Base-by-base conservation (phyloP, 352 stramenopile genomes). In the Elongisporangium undulatum region DNA sequence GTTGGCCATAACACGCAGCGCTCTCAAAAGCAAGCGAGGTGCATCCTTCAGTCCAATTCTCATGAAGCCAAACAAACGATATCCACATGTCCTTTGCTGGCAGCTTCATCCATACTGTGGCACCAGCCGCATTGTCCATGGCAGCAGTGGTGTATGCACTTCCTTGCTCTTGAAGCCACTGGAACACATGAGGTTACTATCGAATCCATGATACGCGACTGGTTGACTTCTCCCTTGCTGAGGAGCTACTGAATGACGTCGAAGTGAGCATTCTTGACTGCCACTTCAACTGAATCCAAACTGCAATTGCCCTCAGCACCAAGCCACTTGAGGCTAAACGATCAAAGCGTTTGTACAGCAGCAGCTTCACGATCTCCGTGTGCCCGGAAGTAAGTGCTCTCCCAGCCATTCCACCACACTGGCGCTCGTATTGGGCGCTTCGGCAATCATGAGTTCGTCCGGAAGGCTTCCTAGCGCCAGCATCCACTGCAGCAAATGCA, bases 241-340 rank as follows among this genome's bases (percentile, higher is more conserved):
- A 17, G 34, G 4, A 85, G 51, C 39, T 69, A 85, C 56, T 71
- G 22, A 4, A 85, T 41, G 22, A 76, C 63, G 13, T 68, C 48
- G 13, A 74, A 10, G 39, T 72, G 61, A 13, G 65, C 71, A 13
- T 52, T 29, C 15, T 34, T 49, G 9, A 65, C 71, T 0, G 67
- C 71, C 5, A 48, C 51, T 9, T 57, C 12, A 12, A 48, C 41
- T 16, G 64, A 55, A 48, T 52, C 38, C 59, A 41, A 55, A 49
- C 17, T 58, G 49, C 23, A 41, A 22, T 54, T 29, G 17, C 20
- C 34, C 13, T 45, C 21, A 74, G 17, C 63, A 56, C 61, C 45
- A 8, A 63, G 29, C n/a, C 49, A 58, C 38, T 51, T 19, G 34
- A 45, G 2, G 34, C 34, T 12, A 45, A 17, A 45, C 17, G 3